Evolutionary conservation across 257 asterid genomes (phyloP), one percentile per base, ranked within the genome.

Genomic region (Pogostemon cablin): DNA sequence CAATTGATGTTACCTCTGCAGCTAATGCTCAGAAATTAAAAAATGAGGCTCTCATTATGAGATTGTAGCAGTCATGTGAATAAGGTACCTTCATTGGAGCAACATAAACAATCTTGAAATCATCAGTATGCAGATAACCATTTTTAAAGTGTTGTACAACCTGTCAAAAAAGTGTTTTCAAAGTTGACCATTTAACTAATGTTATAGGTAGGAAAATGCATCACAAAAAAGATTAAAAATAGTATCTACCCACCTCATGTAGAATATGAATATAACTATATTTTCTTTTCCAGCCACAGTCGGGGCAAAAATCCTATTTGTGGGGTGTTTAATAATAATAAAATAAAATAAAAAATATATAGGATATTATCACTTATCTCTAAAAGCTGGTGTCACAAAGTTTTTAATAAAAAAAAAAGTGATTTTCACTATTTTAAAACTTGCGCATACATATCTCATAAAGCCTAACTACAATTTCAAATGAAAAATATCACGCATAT

Each of bases 271-370:
- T 84, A 93, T 91, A 43, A 97, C 99, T 71, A 93, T 93, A 72
- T 93, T 93, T 65, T 97, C 91, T 81, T 93, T 93, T 44, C 99
- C 99, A 77, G 99, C 99, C 58, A 96, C 99, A 65, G 99, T 91
- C 57, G 99, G 99, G 20, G 99, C 99, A 83, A 97, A 93, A 69
- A 93, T 97, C 97, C 15, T 15, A 15, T 15, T 15, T 15, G 15
- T 15, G 15, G 15, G 15, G 15, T 15, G 15, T 15, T 15, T 15
- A 15, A 15, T 15, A 15, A 15, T 15, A 15, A 15, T 15, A 15
- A 15, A 15, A 15, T 15, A 15, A 15, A 15, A 15, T 15, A 15
- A 15, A 15, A 15, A 15, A 15, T 15, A 15, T 0, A 15, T 0
- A 15, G 15, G 15, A 15, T 15, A 15, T 15, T 15, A 15, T 15